phyloP scores from a whole-genome alignment of 129 eudicot species.

The Lactuca saligna region DNA sequence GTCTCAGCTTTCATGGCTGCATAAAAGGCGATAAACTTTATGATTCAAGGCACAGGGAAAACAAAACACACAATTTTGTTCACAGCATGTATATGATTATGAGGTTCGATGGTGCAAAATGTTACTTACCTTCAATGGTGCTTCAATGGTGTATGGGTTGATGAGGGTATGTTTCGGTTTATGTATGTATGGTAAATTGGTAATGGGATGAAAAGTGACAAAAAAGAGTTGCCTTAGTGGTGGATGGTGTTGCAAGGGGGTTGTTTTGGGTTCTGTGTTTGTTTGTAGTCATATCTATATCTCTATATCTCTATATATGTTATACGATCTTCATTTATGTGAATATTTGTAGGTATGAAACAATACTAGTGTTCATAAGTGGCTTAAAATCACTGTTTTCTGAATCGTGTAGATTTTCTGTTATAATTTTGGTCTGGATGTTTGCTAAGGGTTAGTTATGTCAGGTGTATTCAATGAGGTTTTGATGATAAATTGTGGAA shows the following conservation, averaged over 20 bases:
- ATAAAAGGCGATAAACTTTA: constrained; percentile 21
- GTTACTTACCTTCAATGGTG: constrained; percentile 25
- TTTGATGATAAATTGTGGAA: too few relatives aligned
- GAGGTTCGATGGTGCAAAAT: constrained; percentile 25
- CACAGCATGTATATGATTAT: constrained; percentile 19
- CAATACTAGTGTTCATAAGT: constrained; percentile 7
- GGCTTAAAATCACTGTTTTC: constrained; percentile 18
- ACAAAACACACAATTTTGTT: constrained; percentile 44
- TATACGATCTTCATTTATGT: constrained; percentile 36
- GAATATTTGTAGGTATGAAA: constrained; percentile 52
- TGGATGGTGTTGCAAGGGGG: constrained; percentile 41
- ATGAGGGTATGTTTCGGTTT: constrained; percentile 24
- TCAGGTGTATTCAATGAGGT: too few relatives aligned
- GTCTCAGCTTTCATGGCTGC: constrained; percentile 20
- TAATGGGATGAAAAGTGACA: constrained; percentile 2
- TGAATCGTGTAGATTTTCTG: not conserved
- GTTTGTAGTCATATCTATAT: constrained; percentile 24
- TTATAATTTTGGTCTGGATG: too few relatives aligned
- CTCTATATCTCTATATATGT: constrained; percentile 7
- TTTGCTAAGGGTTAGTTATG: too few relatives aligned
- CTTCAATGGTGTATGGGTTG: constrained; percentile 22
- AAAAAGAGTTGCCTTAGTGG: constrained; percentile 11
- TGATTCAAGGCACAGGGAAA: constrained; percentile 17
- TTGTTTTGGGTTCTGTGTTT: constrained; percentile 30
- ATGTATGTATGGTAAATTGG: not conserved